Evolutionary conservation across 495 filamentous ascomycete genomes (phyloP), one percentile per base, ranked within the genome.

Genomic region (Extremus antarcticus): DNA sequence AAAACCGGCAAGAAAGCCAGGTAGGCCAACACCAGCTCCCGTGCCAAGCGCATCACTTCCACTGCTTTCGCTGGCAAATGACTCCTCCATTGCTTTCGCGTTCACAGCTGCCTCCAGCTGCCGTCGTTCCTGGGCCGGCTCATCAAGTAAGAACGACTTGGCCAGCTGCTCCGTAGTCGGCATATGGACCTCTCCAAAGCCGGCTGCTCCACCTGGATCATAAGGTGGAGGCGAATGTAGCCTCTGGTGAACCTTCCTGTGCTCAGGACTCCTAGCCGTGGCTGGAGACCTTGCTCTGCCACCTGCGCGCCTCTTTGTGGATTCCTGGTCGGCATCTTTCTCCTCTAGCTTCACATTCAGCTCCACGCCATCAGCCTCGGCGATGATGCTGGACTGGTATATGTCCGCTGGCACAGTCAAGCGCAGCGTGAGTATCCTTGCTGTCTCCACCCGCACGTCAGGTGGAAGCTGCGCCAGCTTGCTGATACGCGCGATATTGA

Each of bases 141-240:
- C 87, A 0, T 87, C 78, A 59, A 88, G 78, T 15, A 97, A 74
- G 68, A 95, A 96, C 0, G 87, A 94, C 66, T 89, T 77, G 2
- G 91, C 91, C 25, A 97, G 76, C 54, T 91, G 84, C 57, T 83
- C 77, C n/a, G 88, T 80, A 16, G 85, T 88, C 2, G 88, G 87
- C 11, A 94, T 69, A 19, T 76, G 63, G 1, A 76, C 74, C 55
- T 74, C 57, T 29, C 68, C 59, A 4, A n/a, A 43, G 3, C 39
- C 46, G 1, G 17, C 24, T n/a, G n/a, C 68, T 65, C 25, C 72
- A 64, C 54, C 65, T 66, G 19, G 66, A 64, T 21, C 66, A 46
- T 43, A 74, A 3, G 55, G 64, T 53, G 54, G 65, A 50, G 53
- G 57, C 56, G 58, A 71, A 38, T 22, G 24, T 62, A 63, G 23